These are phyloP conservation scores for Neofusicoccum laricinum DNA, from an alignment of 2,329 filamentous ascomycete species.

Conservation along the genomic window DNA sequence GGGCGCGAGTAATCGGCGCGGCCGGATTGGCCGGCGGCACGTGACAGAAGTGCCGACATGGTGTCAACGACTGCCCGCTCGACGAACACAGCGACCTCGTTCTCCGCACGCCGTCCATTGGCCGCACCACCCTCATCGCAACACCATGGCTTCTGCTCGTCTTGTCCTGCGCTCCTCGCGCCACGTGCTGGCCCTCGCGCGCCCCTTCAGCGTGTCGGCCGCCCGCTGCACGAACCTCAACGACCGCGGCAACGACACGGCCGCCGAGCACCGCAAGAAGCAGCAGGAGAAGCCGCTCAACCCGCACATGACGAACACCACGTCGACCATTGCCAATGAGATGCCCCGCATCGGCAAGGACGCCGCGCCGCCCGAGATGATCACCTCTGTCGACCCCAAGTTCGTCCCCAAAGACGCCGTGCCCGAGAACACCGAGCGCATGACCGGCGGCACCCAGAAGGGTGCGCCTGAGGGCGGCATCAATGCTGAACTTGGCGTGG, in stretches of 20 bases:
- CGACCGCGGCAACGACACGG: conserved; percentile 52
- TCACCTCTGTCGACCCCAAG: conserved; percentile 54
- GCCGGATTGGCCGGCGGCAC: conserved; percentile 5
- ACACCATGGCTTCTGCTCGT: conserved; percentile 47
- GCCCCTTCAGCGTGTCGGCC: conserved; percentile 38
- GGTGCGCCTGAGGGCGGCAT: conserved; percentile 46
- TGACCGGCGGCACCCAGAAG: conserved; percentile 62
- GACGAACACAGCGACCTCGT: not conserved
- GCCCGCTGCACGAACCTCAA: conserved; percentile 44
- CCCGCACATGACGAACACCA: conserved; percentile 63
- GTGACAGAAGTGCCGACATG: not conserved
- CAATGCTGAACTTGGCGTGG: conserved; percentile 66
- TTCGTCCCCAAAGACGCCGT: conserved; percentile 59
- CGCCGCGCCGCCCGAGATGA: conserved; percentile 58
- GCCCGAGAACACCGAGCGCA: conserved; percentile 61
- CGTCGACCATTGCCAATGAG: conserved; percentile 60
- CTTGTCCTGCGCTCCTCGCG: conserved; percentile 45
- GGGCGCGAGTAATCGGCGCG: not conserved
- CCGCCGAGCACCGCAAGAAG: conserved; percentile 52
- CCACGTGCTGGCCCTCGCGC: conserved; percentile 31
- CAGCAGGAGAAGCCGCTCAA: conserved; percentile 59
- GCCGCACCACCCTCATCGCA: not conserved
- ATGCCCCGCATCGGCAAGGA: conserved; percentile 59
- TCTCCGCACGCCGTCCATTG: not conserved
- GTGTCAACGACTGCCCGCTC: conserved; percentile 13